Percentiles rank a stretch among this genome's conserved stretches.
Conservation (phyloP, 805 yeast species). For the Kluyveromyces siamensis region DNA sequence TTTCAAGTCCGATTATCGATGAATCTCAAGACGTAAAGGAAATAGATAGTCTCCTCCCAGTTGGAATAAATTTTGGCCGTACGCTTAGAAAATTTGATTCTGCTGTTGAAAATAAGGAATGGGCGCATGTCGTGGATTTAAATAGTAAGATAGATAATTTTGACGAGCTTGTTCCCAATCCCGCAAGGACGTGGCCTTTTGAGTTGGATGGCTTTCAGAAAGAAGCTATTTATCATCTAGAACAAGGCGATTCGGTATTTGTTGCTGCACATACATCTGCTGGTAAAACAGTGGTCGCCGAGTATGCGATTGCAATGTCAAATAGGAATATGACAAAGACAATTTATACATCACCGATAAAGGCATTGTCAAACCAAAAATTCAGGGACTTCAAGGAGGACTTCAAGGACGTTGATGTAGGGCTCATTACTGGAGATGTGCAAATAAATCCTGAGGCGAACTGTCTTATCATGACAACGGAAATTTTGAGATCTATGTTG, state of each 20-base stretch:
- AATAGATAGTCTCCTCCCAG: constrained; percentile 42
- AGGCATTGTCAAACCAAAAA: constrained; percentile 83
- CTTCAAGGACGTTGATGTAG: constrained; percentile 78
- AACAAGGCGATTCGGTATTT: constrained; percentile 96
- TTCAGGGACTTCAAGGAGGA: constrained; percentile 78
- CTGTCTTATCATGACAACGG: constrained; percentile 96
- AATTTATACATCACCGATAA: constrained; percentile 92
- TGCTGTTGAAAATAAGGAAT: constrained; percentile 40
- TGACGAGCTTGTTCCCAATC: constrained; percentile 79
- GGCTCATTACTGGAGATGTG: constrained; percentile 94
- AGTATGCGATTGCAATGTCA: constrained; percentile 96
- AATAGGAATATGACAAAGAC: constrained; percentile 93
- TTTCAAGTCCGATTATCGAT: constrained; percentile 6
- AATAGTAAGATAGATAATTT: constrained; percentile 79
- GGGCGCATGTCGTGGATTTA: constrained; percentile 95
- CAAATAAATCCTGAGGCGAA: constrained; percentile 95
- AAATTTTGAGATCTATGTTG: constrained; percentile 88
- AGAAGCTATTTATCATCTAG: constrained; percentile 93
- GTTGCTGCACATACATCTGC: constrained; percentile 99
- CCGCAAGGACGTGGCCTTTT: constrained; percentile 93
- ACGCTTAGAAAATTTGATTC: constrained; percentile 17
- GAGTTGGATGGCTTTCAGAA: constrained; percentile 92
- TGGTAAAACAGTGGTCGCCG: constrained; percentile 97
- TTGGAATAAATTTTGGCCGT: constrained; percentile 40
- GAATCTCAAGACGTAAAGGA: constrained; percentile 16